Evolutionary conservation across 2,329 filamentous ascomycete species (phyloP).

Genomic region (Ophiostoma sp.): DNA sequence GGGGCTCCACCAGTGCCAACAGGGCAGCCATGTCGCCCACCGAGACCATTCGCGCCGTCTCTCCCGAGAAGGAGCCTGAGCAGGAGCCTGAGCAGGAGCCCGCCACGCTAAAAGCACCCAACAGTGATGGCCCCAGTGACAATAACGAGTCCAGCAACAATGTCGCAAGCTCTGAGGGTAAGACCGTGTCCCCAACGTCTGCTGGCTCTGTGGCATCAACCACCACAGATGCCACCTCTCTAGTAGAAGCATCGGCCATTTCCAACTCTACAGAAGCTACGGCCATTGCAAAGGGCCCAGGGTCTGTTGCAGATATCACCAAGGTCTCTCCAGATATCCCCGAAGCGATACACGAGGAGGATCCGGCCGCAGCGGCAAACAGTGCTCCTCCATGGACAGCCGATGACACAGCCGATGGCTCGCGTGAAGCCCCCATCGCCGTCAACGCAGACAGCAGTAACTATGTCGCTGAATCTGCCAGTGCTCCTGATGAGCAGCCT

Average conservation of each 20-base stretch:
- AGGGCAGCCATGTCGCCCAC: constrained; percentile 28
- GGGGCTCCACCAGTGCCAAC: constrained; percentile 31
- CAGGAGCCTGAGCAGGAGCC: neutral
- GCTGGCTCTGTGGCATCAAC: neutral
- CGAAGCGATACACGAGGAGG: neutral
- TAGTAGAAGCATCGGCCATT: neutral
- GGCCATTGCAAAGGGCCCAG: neutral
- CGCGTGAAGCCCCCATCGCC: neutral
- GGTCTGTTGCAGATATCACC: neutral
- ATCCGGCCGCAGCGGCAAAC: neutral
- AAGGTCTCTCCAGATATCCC: neutral
- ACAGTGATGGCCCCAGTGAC: neutral
- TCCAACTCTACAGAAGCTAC: neutral
- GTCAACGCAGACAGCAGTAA: neutral
- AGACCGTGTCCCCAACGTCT: neutral
- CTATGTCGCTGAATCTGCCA: neutral
- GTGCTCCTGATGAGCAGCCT: neutral
- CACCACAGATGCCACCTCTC: neutral
- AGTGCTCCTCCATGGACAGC: neutral
- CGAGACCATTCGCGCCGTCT: constrained; percentile 36
- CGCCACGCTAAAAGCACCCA: neutral
- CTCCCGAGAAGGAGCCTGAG: constrained; percentile 25
- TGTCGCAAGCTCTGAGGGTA: neutral
- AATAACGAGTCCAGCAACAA: neutral
- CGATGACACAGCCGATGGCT: neutral